phyloP scores from a whole-genome alignment of 176 grass and related monocot species.

The Hsuehochloa calcarea region DNA sequence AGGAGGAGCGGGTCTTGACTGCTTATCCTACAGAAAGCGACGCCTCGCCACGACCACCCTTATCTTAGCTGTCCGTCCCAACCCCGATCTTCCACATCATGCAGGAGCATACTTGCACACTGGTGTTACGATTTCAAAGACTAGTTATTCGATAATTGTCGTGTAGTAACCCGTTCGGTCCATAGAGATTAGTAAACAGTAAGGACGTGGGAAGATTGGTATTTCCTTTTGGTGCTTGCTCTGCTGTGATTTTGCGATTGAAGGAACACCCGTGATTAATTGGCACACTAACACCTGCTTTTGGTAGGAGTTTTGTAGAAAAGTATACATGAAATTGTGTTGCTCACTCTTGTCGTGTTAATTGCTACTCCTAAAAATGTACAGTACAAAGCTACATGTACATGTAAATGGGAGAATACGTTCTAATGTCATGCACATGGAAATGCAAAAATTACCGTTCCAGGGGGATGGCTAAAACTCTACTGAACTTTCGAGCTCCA shows the following conservation, averaged over 20 bases:
- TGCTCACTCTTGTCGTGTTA: neutral
- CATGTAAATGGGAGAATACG: neutral
- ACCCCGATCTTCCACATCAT: neutral
- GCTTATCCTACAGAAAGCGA: slow-evolving; percentile 37
- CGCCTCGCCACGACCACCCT: neutral
- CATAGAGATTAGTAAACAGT: neutral
- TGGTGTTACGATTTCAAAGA: too few relatives aligned
- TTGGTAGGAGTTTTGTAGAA: too few relatives aligned
- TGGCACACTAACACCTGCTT: neutral
- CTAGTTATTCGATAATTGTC: neutral
- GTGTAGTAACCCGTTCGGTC: neutral
- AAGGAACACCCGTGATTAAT: neutral
- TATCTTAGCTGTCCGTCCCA: neutral
- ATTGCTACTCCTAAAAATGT: too few relatives aligned
- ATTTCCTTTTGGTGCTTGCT: neutral
- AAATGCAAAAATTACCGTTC: neutral
- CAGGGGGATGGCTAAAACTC: neutral
- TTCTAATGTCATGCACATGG: neutral
- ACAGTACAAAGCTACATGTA: neutral
- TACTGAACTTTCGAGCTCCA: neutral
- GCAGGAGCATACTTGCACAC: neutral
- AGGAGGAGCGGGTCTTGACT: neutral
- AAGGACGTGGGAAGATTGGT: neutral
- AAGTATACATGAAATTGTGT: neutral
- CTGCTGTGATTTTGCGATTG: neutral